Conservation (phyloP, 2,329 filamentous ascomycete species). For the Lachnellula cervina region DNA sequence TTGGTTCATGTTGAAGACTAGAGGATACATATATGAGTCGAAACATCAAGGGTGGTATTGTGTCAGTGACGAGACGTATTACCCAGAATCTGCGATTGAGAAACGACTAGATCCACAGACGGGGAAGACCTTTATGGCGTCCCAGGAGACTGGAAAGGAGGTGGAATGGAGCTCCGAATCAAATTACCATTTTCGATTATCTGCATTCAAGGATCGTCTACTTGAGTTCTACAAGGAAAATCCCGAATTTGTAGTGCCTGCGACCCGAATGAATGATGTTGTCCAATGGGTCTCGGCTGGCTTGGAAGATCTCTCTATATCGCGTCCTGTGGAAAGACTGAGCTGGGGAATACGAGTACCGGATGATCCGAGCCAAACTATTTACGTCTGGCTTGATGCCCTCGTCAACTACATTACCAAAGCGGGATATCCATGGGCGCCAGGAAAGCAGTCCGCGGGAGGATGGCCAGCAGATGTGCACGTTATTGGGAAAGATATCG, state of each 20-base stretch:
- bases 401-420: constrained; percentile 90
- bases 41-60: constrained; percentile 96
- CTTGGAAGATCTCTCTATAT: constrained; percentile 84
- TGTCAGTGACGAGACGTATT: constrained; percentile 94
- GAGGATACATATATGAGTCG: constrained; percentile 74
- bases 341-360: constrained; percentile 89
- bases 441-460: constrained; percentile 54
- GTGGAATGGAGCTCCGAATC: constrained; percentile 92
- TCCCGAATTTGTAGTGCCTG: constrained; percentile 71
- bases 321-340: constrained; percentile 71
- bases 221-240: constrained; percentile 76
- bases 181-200: constrained; percentile 93
- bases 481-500: constrained; percentile 92
- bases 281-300: constrained; percentile 70
- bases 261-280: constrained; percentile 70
- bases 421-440: constrained; percentile 77
- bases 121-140: constrained; percentile 77
- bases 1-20: constrained; percentile 74
- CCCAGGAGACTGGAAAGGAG: constrained; percentile 81
- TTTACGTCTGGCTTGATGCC: constrained; percentile 98
- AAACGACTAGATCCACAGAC: constrained; percentile 72
- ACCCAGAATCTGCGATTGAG: constrained; percentile 71
- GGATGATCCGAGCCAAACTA: constrained; percentile 77
- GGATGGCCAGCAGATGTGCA: constrained; percentile 92
- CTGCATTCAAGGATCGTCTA: constrained; percentile 71